These are phyloP conservation scores for Penicillium sp. DNA, from an alignment of 2,329 filamentous ascomycete species.

Conservation along the genomic window DNA sequence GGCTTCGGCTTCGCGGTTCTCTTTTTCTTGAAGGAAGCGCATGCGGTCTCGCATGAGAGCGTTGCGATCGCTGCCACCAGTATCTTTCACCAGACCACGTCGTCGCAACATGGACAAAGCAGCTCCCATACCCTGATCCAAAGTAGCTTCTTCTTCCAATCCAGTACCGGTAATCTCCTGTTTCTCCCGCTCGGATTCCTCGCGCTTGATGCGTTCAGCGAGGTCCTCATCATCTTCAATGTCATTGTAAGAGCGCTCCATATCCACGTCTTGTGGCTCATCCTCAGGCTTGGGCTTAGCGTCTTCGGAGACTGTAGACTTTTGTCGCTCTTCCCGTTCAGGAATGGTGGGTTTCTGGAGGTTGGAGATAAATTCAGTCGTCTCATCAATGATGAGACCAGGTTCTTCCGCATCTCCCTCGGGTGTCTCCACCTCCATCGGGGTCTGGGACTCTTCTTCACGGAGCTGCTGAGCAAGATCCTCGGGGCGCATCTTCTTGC, in stretches of 20 bases:
- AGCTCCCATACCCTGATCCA: constrained; percentile 76
- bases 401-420: constrained; percentile 53
- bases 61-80: constrained; percentile 64
- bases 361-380: constrained; percentile 89
- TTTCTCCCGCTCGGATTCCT: constrained; percentile 43
- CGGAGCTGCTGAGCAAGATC: constrained; percentile 80
- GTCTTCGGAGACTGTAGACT: constrained; percentile 28
- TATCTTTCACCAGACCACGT: constrained; percentile 73
- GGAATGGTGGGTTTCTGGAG: constrained; percentile 66
- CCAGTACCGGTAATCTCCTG: constrained; percentile 62
- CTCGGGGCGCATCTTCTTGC: constrained; percentile 81
- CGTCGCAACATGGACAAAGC: constrained; percentile 81
- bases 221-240: constrained; percentile 51
- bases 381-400: constrained; percentile 91
- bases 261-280: constrained; percentile 55
- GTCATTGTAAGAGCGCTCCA: constrained; percentile 54
- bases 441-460: constrained; percentile 57
- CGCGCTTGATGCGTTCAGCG: constrained; percentile 52
- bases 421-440: constrained; percentile 61
- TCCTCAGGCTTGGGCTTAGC: constrained; percentile 38
- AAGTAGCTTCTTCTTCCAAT: constrained; percentile 79
- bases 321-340: constrained; percentile 49
- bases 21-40: constrained; percentile 77
- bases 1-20: constrained; percentile 72
- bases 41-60: constrained; percentile 69